phyloP scores from a whole-genome alignment of 805 yeast species.

The Wickerhamomyces ciferrii region DNA sequence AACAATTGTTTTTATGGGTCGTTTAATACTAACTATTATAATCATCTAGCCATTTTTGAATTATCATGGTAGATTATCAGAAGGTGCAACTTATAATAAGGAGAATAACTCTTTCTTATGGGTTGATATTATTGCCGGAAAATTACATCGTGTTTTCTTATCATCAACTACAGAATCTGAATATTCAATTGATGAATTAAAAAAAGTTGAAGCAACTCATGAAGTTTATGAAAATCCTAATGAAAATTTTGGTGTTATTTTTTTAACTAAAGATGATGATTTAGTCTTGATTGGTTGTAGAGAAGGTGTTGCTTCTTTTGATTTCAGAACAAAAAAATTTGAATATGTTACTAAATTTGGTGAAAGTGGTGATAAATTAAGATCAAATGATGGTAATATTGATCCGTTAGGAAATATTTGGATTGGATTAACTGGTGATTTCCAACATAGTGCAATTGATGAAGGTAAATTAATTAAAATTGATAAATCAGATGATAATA shows the following conservation, averaged over 20 bases:
- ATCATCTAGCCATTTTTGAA: slow-evolving; percentile 12
- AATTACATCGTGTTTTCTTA: slow-evolving; percentile 27
- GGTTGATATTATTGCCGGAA: slow-evolving; percentile 35
- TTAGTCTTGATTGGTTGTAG: slow-evolving; percentile 56
- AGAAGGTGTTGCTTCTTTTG: slow-evolving; percentile 56
- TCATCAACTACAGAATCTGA: slow-evolving; percentile 19
- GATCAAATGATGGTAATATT: slow-evolving; percentile 82
- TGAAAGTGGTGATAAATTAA: slow-evolving; percentile 28
- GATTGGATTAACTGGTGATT: slow-evolving; percentile 76
- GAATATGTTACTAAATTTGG: slow-evolving; percentile 32
- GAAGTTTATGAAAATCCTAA: slow-evolving; percentile 32
- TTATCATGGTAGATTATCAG: slow-evolving; percentile 41
- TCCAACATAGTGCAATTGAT: slow-evolving; percentile 27
- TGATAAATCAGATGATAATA: slow-evolving; percentile 24
- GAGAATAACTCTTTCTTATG: slow-evolving; percentile 43
- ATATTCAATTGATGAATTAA: slow-evolving; percentile 20
- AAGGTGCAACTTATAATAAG: slow-evolving; percentile 61
- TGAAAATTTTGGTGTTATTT: slow-evolving; percentile 66
- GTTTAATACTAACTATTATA: not conserved
- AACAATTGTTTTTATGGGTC: not conserved
- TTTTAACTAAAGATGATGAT: slow-evolving; percentile 48
- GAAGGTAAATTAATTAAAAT: slow-evolving; percentile 53
- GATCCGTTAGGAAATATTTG: slow-evolving; percentile 74
- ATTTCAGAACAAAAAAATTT: slow-evolving; percentile 35
- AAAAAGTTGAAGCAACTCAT: slow-evolving; percentile 24